These are phyloP conservation scores for Myochromella boudieri DNA, from an alignment of 768 basidiomycete genomes.

Conservation along the genomic window DNA sequence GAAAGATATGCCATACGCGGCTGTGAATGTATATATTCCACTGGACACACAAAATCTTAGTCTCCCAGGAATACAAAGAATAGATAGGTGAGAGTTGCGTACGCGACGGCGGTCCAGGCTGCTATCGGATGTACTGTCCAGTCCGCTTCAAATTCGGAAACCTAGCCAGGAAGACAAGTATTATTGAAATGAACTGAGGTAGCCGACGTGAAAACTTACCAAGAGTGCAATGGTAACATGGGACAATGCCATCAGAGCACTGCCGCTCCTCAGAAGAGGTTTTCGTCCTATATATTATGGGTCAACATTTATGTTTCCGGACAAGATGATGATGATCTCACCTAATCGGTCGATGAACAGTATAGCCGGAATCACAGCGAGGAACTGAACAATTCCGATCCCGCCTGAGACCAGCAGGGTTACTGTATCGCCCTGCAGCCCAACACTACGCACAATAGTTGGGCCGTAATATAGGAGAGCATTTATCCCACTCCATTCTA, in stretches of 20 bases:
- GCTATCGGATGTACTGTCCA: slow-evolving; percentile 60
- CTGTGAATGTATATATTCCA: slow-evolving; percentile 72
- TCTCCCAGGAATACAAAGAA: neutral
- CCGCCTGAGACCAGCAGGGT: slow-evolving; percentile 74
- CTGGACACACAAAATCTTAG: slow-evolving; percentile 27
- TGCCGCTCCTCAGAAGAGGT: slow-evolving; percentile 65
- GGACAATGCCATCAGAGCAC: slow-evolving; percentile 59
- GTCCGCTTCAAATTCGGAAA: slow-evolving; percentile 47
- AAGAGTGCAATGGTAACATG: slow-evolving; percentile 66
- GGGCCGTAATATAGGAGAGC: slow-evolving; percentile 84
- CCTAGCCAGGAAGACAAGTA: slow-evolving; percentile 28
- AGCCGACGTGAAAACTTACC: slow-evolving; percentile 33
- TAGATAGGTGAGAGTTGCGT: slow-evolving; percentile 20
- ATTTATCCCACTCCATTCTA: slow-evolving; percentile 91
- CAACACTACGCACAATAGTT: slow-evolving; percentile 62
- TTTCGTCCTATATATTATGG: slow-evolving; percentile 48
- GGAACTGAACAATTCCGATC: slow-evolving; percentile 74
- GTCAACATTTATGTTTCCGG: neutral
- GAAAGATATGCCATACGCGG: slow-evolving; percentile 73
- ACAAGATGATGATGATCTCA: slow-evolving; percentile 18
- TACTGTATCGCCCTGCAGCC: slow-evolving; percentile 56
- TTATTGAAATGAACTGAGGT: neutral
- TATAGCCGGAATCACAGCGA: slow-evolving; percentile 76
- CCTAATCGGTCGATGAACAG: slow-evolving; percentile 67
- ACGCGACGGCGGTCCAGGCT: slow-evolving; percentile 73